Evolutionary conservation across 169 alveolate species (phyloP).

Genomic region (Plasmodium ovale): DNA sequence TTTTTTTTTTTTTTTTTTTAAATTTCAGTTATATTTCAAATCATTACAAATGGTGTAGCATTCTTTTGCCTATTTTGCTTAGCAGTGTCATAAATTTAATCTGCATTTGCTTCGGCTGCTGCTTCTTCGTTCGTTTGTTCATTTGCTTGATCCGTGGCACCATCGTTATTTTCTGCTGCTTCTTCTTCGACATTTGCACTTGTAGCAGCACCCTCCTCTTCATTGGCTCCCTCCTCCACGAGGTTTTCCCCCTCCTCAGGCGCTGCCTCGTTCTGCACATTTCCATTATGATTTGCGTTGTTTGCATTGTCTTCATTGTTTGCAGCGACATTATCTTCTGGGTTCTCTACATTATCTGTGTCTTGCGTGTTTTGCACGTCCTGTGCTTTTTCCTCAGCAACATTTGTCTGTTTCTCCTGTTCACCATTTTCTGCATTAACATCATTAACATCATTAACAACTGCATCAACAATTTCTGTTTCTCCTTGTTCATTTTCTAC

Average conservation of each 20-base stretch:
- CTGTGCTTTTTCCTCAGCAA: background rate
- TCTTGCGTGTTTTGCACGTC: background rate
- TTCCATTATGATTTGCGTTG: too few relatives aligned
- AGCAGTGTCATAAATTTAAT: too few relatives aligned
- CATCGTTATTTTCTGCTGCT: background rate
- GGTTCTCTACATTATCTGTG: background rate
- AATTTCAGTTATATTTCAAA: background rate
- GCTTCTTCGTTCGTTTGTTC: constrained; percentile 4
- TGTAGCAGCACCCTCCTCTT: background rate
- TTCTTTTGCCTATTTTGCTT: background rate
- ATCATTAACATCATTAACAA: background rate
- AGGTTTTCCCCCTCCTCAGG: background rate
- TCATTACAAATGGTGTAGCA: background rate
- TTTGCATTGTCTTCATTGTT: background rate
- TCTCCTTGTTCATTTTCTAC: background rate
- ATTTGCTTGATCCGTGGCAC: background rate
- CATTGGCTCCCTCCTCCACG: background rate
- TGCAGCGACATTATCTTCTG: background rate
- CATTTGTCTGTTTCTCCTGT: background rate
- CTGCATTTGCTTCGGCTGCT: background rate
- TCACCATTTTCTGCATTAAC: background rate
- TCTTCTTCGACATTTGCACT: background rate
- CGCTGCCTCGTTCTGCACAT: background rate
- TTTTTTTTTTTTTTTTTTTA: too few relatives aligned
- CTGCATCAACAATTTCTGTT: background rate